phyloP scores from a whole-genome alignment of 305 asterid genomes.

The Rubia tinctorum region DNA sequence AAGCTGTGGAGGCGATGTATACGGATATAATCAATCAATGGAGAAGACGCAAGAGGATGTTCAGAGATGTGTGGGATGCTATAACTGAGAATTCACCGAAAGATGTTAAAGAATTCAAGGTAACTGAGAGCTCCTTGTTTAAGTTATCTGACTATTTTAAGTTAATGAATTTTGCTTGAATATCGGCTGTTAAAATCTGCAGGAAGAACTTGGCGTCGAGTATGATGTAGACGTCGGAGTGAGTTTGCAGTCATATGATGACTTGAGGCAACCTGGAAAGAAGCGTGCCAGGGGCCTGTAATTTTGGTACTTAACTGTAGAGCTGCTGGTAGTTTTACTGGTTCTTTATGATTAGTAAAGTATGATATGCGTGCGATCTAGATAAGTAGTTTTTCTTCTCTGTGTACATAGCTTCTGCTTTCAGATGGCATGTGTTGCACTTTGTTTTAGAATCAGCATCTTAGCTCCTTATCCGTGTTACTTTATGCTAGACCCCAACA shows the following conservation, averaged over 20 bases:
- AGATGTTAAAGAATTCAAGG: conserved; percentile 82
- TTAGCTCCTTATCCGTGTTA: neutral
- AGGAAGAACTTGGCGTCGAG: conserved; percentile 97
- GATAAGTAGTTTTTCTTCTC: neutral
- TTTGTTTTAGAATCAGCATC: no score
- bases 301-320: conserved; percentile 9
- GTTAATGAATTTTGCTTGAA: conserved; percentile 2
- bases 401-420: neutral
- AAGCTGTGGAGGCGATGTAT: conserved; percentile 56
- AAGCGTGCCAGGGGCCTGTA: conserved; percentile 57
- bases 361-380: neutral
- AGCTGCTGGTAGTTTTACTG: neutral
- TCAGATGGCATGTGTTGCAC: neutral
- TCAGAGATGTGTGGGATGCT: conserved; percentile 87
- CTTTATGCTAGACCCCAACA: neutral
- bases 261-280: conserved; percentile 48
- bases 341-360: neutral
- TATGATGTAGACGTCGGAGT: conserved; percentile 85
- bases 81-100: conserved; percentile 94
- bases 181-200: conserved; percentile 18
- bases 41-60: conserved; percentile 94
- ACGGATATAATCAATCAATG: conserved; percentile 58
- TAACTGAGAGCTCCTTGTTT: neutral
- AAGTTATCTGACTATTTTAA: neutral
- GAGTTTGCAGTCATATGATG: conserved; percentile 67